Conservation (phyloP, 768 basidiomycete species). For the Phanerochaete sordida region DNA sequence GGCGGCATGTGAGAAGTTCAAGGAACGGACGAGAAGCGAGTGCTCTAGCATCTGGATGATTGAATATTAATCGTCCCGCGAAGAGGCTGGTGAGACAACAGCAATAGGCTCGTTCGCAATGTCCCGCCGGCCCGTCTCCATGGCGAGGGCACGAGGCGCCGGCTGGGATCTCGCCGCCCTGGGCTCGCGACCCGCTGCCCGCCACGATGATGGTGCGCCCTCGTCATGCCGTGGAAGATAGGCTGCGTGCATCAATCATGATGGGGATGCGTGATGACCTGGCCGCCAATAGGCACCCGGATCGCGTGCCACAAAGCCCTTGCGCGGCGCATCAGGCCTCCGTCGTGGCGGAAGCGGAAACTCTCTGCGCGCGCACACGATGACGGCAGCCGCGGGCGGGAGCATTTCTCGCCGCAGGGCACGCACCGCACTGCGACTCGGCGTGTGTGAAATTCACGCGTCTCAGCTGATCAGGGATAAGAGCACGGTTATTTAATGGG, state of each 20-base stretch:
- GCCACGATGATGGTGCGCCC: background rate
- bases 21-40: no score
- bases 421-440: no score
- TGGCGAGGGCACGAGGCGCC: background rate
- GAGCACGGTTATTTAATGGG: background rate
- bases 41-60: no score
- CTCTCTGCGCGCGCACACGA: background rate
- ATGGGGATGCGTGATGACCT: background rate
- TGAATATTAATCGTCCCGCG: no score
- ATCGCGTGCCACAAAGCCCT: conserved; percentile 1
- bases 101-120: background rate
- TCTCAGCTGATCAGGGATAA: background rate
- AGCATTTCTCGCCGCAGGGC: no score
- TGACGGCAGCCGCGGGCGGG: background rate
- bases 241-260: background rate
- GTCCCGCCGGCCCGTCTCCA: background rate
- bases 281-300: background rate
- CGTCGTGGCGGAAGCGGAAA: background rate
- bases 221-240: background rate
- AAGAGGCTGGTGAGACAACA: background rate
- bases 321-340: background rate
- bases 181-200: background rate
- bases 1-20: background rate
- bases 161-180: background rate
- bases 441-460: background rate